Conservation (phyloP, 2,329 filamentous ascomycete genomes). For the Fusarium sacchari region DNA sequence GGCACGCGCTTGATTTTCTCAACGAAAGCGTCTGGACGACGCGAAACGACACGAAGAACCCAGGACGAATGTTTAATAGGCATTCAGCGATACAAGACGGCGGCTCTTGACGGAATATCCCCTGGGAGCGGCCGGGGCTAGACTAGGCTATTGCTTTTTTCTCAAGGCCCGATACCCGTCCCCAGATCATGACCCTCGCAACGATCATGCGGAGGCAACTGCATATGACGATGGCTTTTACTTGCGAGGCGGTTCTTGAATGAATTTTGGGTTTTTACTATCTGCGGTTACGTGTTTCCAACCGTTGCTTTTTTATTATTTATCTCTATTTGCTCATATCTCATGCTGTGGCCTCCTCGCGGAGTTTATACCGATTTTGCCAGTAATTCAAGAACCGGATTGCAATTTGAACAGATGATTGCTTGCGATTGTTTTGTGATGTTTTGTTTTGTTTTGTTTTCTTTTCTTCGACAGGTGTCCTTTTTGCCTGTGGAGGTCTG, state of each 20-base stretch:
- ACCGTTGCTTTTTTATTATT: constrained; percentile 32
- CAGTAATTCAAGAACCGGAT: constrained; percentile 44
- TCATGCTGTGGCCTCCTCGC: constrained; percentile 39
- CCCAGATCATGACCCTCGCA: constrained; percentile 18
- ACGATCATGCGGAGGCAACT: constrained; percentile 28
- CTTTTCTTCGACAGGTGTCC: neutral
- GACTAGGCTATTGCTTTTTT: constrained; percentile 23
- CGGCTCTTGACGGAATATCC: constrained; percentile 40
- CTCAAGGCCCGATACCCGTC: constrained; percentile 12
- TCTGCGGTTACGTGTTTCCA: constrained; percentile 31
- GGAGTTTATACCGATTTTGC: constrained; percentile 44
- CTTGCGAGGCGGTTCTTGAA: constrained; percentile 46
- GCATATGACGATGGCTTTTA: constrained; percentile 43
- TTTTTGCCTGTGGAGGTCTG: neutral
- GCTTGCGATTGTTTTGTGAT: constrained; percentile 4
- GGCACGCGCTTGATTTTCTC: constrained; percentile 29
- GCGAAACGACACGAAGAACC: constrained; percentile 40
- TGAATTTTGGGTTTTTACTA: constrained; percentile 42
- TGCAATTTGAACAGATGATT: constrained; percentile 24
- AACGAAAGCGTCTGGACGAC: constrained; percentile 38
- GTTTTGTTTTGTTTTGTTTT: neutral
- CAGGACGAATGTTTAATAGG: constrained; percentile 35
- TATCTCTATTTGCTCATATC: constrained; percentile 37
- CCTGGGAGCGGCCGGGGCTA: constrained; percentile 21
- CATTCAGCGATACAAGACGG: constrained; percentile 44